Evolutionary conservation across 768 basidiomycete genomes (phyloP).

Genomic region (Tylopilus felleus): DNA sequence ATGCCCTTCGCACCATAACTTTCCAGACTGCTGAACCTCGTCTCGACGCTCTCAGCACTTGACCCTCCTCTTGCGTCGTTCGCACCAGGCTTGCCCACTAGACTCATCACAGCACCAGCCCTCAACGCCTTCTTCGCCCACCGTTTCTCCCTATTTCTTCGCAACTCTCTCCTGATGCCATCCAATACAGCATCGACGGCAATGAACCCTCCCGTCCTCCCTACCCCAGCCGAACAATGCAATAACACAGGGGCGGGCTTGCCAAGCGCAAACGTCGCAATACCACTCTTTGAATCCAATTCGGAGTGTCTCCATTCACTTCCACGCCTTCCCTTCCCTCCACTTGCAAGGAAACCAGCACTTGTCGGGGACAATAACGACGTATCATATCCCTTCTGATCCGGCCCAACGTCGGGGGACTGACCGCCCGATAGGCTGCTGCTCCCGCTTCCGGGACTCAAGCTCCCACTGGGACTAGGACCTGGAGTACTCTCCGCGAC

Average conservation of each 20-base stretch:
- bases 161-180: constrained; percentile 60
- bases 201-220: constrained; percentile 92
- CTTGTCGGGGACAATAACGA: constrained; percentile 18
- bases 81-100: constrained; percentile 1
- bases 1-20: constrained; percentile 1
- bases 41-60: constrained; percentile 9
- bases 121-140: constrained; percentile 3
- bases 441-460: constrained; percentile 19
- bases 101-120: neutral
- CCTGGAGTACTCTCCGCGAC: constrained; percentile 29
- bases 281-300: constrained; percentile 53
- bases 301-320: constrained; percentile 34
- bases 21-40: neutral
- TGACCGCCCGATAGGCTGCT: constrained; percentile 12
- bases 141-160: constrained; percentile 29
- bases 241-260: constrained; percentile 59
- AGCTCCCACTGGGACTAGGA: constrained; percentile 26
- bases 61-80: constrained; percentile 1
- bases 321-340: constrained; percentile 11
- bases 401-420: constrained; percentile 15
- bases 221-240: constrained; percentile 94
- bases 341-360: neutral
- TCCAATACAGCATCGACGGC: constrained; percentile 85
- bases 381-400: constrained; percentile 1
- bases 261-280: constrained; percentile 51